phyloP scores from a whole-genome alignment of 139 green algal genomes.

The Asterochloris erici region DNA sequence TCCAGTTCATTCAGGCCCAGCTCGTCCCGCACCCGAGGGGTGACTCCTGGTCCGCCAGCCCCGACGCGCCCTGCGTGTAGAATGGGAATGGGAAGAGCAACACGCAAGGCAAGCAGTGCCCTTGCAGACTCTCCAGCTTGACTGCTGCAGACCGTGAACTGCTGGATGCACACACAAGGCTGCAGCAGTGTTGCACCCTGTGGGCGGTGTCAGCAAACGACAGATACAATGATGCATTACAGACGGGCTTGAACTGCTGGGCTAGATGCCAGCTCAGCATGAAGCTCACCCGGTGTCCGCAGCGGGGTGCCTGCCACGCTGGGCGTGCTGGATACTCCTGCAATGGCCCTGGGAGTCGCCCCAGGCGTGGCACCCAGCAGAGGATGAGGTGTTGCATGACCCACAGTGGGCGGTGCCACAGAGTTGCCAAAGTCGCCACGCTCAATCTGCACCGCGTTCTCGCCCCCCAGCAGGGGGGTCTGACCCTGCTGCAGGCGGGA shows the following conservation, averaged over 20 bases:
- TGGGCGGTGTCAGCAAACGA: background rate
- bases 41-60: slow-evolving; percentile 6
- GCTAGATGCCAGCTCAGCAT: background rate
- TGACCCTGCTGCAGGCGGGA: slow-evolving; percentile 63
- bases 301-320: slow-evolving; percentile 8
- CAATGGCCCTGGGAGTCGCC: slow-evolving; percentile 23
- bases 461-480: slow-evolving; percentile 89
- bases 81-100: background rate
- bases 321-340: slow-evolving; percentile 27
- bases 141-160: background rate
- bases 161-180: background rate
- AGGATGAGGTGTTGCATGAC: slow-evolving; percentile 65
- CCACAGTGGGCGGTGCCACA: slow-evolving; percentile 39
- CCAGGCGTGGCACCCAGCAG: slow-evolving; percentile 12
- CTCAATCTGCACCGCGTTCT: slow-evolving; percentile 71
- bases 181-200: background rate
- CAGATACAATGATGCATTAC: background rate
- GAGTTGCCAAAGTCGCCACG: slow-evolving; percentile 67
- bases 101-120: background rate
- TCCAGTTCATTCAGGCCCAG: slow-evolving; percentile 82
- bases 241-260: background rate
- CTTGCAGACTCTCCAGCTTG: background rate
- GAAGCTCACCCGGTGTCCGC: slow-evolving; percentile 1
- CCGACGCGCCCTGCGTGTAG: background rate
- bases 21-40: slow-evolving; percentile 68